Percentiles rank a stretch among this genome's conserved stretches.
These are phyloP conservation scores for Diplocarpon mali DNA, from an alignment of 2,329 filamentous ascomycete species.

Conservation along the genomic window DNA sequence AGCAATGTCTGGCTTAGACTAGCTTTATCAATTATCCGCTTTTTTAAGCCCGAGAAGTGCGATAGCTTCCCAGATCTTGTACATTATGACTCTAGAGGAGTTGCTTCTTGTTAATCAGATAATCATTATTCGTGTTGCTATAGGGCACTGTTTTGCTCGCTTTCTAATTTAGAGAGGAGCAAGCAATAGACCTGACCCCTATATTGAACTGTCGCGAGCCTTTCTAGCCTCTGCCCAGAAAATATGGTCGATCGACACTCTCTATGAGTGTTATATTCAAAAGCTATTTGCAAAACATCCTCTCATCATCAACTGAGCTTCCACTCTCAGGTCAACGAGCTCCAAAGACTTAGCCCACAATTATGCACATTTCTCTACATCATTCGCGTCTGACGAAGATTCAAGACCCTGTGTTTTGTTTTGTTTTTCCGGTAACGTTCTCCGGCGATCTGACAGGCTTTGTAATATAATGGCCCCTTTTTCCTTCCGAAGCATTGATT, in stretches of 20 bases:
- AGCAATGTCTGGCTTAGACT: no score
- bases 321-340: not conserved
- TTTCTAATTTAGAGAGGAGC: no score
- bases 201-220: no score
- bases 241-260: not conserved
- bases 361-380: not conserved
- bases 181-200: no score
- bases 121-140: no score
- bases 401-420: not conserved
- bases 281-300: not conserved
- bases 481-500: not conserved
- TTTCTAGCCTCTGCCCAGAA: no score
- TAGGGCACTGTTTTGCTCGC: no score
- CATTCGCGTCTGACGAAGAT: not conserved
- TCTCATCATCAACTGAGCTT: not conserved
- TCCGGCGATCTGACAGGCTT: not conserved
- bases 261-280: not conserved
- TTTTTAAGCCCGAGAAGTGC: no score
- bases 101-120: no score
- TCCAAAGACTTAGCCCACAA: not conserved
- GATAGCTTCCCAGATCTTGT: no score
- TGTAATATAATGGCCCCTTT: not conserved
- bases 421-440: not conserved
- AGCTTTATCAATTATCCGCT: no score
- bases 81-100: no score